These are phyloP conservation scores for Yamadazyma sp. DNA, from an alignment of 1,139 yeast species.

Conservation along the genomic window DNA sequence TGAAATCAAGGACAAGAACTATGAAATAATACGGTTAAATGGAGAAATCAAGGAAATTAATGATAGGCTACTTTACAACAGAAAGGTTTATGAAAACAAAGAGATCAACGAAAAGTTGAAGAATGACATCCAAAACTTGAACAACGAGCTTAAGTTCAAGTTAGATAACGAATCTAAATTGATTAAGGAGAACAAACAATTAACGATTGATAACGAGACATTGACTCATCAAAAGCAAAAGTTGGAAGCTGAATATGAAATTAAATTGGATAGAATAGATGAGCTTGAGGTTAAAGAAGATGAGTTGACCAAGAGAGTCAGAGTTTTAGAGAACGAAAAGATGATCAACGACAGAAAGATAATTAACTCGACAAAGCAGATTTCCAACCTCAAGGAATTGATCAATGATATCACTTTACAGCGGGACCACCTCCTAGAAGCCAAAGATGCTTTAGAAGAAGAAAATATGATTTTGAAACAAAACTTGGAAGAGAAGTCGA, in stretches of 20 bases:
- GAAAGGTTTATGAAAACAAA: constrained; percentile 47
- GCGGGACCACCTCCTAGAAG: constrained; percentile 48
- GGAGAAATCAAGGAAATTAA: constrained; percentile 41
- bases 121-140: constrained; percentile 58
- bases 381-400: constrained; percentile 49
- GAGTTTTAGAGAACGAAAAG: constrained; percentile 46
- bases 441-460: constrained; percentile 48
- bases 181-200: constrained; percentile 61
- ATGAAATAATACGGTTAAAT: constrained; percentile 54
- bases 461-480: constrained; percentile 43
- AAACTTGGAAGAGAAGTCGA: constrained; percentile 44
- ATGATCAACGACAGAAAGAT: constrained; percentile 45
- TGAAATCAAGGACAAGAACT: constrained; percentile 55
- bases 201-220: constrained; percentile 63
- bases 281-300: constrained; percentile 44
- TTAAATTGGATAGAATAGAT: constrained; percentile 51
- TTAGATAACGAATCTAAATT: constrained; percentile 64
- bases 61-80: constrained; percentile 56
- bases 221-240: constrained; percentile 46
- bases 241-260: constrained; percentile 53
- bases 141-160: constrained; percentile 55
- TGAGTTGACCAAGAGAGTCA: constrained; percentile 48
- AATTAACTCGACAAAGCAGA: constrained; percentile 51
- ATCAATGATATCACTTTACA: constrained; percentile 51
- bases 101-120: constrained; percentile 46